These are phyloP conservation scores for Symbiotaphrina buchneri DNA, from an alignment of 495 filamentous ascomycete species.

Conservation along the genomic window DNA sequence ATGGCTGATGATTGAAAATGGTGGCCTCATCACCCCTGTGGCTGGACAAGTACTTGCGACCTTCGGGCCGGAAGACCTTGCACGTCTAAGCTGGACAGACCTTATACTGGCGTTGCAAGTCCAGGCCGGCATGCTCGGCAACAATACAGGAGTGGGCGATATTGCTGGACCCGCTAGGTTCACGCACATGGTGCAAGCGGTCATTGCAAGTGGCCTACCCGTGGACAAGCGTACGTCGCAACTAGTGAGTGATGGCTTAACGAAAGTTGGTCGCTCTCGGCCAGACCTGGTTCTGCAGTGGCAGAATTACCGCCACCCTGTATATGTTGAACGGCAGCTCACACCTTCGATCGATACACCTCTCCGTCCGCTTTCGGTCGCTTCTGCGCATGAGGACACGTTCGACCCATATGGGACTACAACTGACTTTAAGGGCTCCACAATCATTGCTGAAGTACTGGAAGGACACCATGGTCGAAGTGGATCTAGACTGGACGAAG, in stretches of 20 bases:
- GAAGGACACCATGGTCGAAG: slow-evolving; percentile 49
- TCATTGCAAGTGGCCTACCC: slow-evolving; percentile 21
- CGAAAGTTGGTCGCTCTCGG: slow-evolving; percentile 11
- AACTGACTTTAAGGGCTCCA: slow-evolving; percentile 81
- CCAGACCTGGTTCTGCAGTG: slow-evolving; percentile 34
- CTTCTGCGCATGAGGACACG: slow-evolving; percentile 38
- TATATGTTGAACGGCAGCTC: slow-evolving; percentile 4
- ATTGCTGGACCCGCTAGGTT: slow-evolving; percentile 33
- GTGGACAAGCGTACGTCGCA: slow-evolving; percentile 25
- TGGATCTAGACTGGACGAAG: slow-evolving; percentile 53
- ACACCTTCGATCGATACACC: too few relatives aligned
- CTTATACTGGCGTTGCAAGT: slow-evolving; percentile 36
- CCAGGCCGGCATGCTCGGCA: slow-evolving; percentile 36
- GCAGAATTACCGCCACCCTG: slow-evolving; percentile 26
- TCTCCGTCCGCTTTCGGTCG: neutral
- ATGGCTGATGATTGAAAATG: slow-evolving; percentile 56
- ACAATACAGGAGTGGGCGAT: slow-evolving; percentile 20
- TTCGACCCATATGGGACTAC: slow-evolving; percentile 77
- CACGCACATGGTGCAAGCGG: slow-evolving; percentile 33
- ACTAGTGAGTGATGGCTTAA: slow-evolving; percentile 33
- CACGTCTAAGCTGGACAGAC: slow-evolving; percentile 28
- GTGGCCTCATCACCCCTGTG: slow-evolving; percentile 33
- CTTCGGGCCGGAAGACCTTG: slow-evolving; percentile 33
- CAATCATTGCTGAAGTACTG: slow-evolving; percentile 68
- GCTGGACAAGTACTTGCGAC: slow-evolving; percentile 38